Conservation (phyloP, 2,329 filamentous ascomycete genomes). For the Aurifilum marmelostoma region DNA sequence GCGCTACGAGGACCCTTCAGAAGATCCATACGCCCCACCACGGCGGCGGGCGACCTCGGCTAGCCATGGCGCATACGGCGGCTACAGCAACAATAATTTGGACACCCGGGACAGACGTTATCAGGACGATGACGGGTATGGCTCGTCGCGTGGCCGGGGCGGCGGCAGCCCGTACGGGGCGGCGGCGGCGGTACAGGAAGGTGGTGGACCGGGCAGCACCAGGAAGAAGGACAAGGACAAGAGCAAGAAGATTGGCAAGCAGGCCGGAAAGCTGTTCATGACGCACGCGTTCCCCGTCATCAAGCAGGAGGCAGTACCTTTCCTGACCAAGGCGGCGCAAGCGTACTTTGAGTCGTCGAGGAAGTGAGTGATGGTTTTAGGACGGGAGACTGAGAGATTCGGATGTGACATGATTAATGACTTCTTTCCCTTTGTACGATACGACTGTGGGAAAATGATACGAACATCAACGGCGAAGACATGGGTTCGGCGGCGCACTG, state of each 20-base stretch:
- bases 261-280: slow-evolving; percentile 29
- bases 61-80: slow-evolving; percentile 15
- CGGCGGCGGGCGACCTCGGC: slow-evolving; percentile 22
- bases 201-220: neutral
- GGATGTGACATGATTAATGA: neutral
- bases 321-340: slow-evolving; percentile 29
- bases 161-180: slow-evolving; percentile 9
- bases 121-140: slow-evolving; percentile 18
- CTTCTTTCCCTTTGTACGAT: neutral
- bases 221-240: slow-evolving; percentile 23
- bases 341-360: slow-evolving; percentile 24
- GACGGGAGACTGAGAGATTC: neutral
- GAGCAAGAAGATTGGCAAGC: slow-evolving; percentile 25
- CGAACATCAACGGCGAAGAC: neutral
- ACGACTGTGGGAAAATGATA: neutral
- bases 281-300: slow-evolving; percentile 28
- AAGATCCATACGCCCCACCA: slow-evolving; percentile 15
- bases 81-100: neutral
- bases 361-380: neutral
- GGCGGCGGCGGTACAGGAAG: neutral
- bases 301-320: slow-evolving; percentile 29
- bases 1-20: slow-evolving; percentile 5
- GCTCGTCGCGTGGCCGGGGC: neutral
- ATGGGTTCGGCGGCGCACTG: neutral
- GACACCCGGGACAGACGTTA: neutral